These are phyloP conservation scores for Moringa oleifera DNA, from an alignment of 345 rosid species.

Conservation along the genomic window DNA sequence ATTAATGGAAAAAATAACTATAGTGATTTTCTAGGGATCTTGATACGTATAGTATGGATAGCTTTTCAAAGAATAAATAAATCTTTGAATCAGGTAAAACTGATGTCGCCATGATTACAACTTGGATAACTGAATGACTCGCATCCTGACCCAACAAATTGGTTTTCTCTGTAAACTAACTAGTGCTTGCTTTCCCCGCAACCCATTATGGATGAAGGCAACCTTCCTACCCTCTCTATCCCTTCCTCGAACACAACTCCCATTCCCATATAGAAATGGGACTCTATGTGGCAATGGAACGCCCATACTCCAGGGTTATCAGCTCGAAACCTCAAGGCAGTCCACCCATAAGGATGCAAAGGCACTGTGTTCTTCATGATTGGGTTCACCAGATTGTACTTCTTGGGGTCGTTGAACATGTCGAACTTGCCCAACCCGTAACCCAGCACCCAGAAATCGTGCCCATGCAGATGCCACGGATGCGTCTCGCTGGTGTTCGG, in stretches of 20 bases:
- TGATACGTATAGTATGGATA: too few relatives aligned
- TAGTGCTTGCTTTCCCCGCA: constrained; percentile 34
- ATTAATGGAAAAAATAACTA: too few relatives aligned
- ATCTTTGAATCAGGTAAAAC: too few relatives aligned
- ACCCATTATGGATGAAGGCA: constrained; percentile 62
- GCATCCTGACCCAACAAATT: neutral
- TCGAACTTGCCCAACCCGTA: constrained; percentile 63
- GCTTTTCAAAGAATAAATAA: too few relatives aligned
- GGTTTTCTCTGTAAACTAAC: neutral
- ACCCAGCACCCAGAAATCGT: constrained; percentile 79
- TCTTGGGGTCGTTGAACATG: constrained; percentile 30
- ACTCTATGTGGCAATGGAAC: constrained; percentile 73
- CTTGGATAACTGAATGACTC: too few relatives aligned
- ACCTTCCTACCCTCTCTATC: constrained; percentile 31
- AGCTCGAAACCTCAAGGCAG: constrained; percentile 54
- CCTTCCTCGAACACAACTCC: constrained; percentile 58
- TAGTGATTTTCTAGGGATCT: too few relatives aligned
- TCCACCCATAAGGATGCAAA: constrained; percentile 68
- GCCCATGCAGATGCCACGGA: constrained; percentile 85
- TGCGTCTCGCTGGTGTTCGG: constrained; percentile 55
- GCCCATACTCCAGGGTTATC: constrained; percentile 73
- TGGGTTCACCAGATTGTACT: constrained; percentile 55
- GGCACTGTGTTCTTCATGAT: constrained; percentile 80
- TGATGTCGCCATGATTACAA: too few relatives aligned
- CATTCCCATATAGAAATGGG: constrained; percentile 77